phyloP scores from a whole-genome alignment of 805 yeast genomes.

The Metschnikowia anglica region DNA sequence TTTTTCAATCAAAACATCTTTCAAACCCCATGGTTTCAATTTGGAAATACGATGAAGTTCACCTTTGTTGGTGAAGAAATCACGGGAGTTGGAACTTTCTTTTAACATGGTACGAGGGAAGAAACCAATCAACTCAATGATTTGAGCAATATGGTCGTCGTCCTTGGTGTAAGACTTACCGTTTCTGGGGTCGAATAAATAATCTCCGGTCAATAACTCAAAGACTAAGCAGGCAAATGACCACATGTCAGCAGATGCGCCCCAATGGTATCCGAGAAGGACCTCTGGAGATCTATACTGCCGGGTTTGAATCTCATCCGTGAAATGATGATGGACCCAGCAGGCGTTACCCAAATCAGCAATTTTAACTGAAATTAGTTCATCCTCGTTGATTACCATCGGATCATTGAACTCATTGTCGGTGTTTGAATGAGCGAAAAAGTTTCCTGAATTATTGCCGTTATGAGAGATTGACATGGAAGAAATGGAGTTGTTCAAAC shows the following conservation, averaged over 20 bases:
- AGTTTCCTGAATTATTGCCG: slow-evolving; percentile 22
- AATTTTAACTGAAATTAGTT: slow-evolving; percentile 53
- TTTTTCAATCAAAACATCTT: slow-evolving; percentile 48
- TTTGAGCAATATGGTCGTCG: slow-evolving; percentile 64
- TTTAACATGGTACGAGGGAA: slow-evolving; percentile 44
- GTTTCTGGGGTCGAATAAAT: slow-evolving; percentile 57
- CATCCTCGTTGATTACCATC: slow-evolving; percentile 38
- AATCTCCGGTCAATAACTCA: slow-evolving; percentile 62
- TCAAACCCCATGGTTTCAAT: slow-evolving; percentile 52
- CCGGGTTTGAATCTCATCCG: slow-evolving; percentile 67
- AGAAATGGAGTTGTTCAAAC: slow-evolving; percentile 38
- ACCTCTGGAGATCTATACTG: slow-evolving; percentile 69
- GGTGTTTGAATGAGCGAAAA: slow-evolving; percentile 10
- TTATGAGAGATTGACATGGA: slow-evolving; percentile 41
- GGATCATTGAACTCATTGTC: slow-evolving; percentile 12
- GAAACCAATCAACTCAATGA: slow-evolving; percentile 51
- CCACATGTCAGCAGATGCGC: slow-evolving; percentile 63
- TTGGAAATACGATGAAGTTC: slow-evolving; percentile 46
- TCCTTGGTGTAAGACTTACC: slow-evolving; percentile 49
- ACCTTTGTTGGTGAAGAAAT: slow-evolving; percentile 24
- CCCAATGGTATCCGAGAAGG: slow-evolving; percentile 57
- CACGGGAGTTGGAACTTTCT: slow-evolving; percentile 30
- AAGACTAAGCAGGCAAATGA: slow-evolving; percentile 57
- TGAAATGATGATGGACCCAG: slow-evolving; percentile 60
- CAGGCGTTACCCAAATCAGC: slow-evolving; percentile 75